phyloP scores from a whole-genome alignment of 208 protist genomes.

The Leishmania tarentolae region DNA sequence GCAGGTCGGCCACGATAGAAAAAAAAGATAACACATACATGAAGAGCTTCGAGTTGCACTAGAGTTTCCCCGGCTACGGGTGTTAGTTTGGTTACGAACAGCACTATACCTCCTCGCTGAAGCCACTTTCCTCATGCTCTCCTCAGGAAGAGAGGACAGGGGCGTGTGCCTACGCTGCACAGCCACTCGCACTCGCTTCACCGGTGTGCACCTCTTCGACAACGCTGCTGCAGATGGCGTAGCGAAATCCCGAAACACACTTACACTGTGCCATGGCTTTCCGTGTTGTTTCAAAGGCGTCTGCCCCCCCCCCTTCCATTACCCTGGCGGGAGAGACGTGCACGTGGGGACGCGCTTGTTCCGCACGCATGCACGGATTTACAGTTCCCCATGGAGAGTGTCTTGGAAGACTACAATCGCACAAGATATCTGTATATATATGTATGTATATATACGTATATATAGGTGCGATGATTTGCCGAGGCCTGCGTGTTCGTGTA shows the following conservation, averaged over 20 bases:
- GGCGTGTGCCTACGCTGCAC: not conserved
- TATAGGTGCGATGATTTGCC: too few species aligned
- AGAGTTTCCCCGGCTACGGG: too few species aligned
- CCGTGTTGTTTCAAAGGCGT: too few species aligned
- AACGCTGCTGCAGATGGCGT: not conserved
- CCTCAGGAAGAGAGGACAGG: not conserved
- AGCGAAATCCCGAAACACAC: not conserved
- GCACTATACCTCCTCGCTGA: not conserved
- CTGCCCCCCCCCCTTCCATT: not conserved
- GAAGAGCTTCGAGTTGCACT: not conserved
- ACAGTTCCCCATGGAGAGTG: too few species aligned
- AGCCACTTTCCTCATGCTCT: not conserved
- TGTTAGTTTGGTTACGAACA: not conserved
- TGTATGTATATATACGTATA: too few species aligned
- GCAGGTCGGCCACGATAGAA: not conserved
- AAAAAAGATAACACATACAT: not conserved
- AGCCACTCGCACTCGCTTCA: not conserved
- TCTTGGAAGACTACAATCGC: too few species aligned
- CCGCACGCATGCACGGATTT: too few species aligned
- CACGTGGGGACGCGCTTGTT: too few species aligned
- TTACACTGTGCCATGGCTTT: not conserved
- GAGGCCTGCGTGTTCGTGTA: too few species aligned
- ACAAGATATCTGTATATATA: too few species aligned
- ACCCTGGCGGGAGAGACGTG: not conserved
- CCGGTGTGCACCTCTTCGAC: too few species aligned